Evolutionary conservation across 768 basidiomycete species (phyloP), one percentile per base, ranked within the genome.

Genomic region (Macrolepiota albuminosa): DNA sequence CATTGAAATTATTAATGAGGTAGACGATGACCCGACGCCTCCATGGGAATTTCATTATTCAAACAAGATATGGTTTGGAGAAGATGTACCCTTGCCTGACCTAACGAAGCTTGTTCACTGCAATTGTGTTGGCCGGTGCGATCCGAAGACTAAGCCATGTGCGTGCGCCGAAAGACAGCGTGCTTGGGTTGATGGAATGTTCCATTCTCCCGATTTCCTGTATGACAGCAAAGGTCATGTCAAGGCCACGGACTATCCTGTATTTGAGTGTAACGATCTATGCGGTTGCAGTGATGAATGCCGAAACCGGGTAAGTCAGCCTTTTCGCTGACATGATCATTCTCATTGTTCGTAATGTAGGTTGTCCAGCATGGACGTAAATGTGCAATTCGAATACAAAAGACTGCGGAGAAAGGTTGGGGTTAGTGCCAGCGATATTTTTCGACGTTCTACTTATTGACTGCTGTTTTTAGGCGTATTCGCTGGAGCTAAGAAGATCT

Each of bases 11-110:
- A 69, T 84, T 54, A 93, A 95, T 66, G 71, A 80, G 0, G 75
- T 92, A 26, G 91, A 91, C 61, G 64, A 77, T 9, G 87, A 89
- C 61, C 77, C 83, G 10, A 82, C 86, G 24, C 93, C 94, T 0
- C 82, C 82, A 29, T 93, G 89, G 84, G 93, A 96, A 66, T 97
- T 95, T 66, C 78, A 87, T 61, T 96, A 96, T 69, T 86, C 89
- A 11, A 95, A 96, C 70, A 73, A 83, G 55, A 84, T 94, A 78
- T 89, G 89, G 80, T 85, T 86, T 60, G 84, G 82, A 2, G 78
- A 85, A 13, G 84, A 77, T 5, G 88, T 95, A 2, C 85, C 87
- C 0, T 79, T 79, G 11, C 88, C 91, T 1, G 85, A 89, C 62
- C 66, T 81, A 21, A 71, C 74, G 37, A 76, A 76, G 29, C 71